Percentiles rank a stretch among this genome's conserved stretches.
Evolutionary conservation across 192 early-diverging fungal genomes (phyloP).

Genomic region (Coemansia sp.): DNA sequence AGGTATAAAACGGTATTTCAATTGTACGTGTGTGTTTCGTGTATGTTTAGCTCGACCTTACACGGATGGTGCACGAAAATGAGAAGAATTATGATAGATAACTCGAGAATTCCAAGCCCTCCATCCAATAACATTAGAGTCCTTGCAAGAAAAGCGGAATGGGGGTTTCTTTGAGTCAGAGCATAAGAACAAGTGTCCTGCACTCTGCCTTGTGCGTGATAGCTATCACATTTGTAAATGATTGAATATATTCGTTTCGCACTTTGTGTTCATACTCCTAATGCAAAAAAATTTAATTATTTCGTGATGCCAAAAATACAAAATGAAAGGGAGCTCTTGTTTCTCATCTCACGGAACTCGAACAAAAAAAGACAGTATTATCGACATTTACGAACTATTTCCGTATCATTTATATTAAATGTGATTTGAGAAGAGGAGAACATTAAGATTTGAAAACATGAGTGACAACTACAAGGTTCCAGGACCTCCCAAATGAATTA

Average conservation of each 20-base stretch:
- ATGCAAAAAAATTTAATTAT: neutral
- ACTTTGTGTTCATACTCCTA: neutral
- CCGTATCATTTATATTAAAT: too few species aligned
- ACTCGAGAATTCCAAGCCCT: neutral
- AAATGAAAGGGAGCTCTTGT: too few species aligned
- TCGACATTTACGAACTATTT: neutral
- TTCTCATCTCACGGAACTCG: neutral
- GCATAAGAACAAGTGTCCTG: too few species aligned
- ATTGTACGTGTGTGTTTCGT: slow-evolving; percentile 1
- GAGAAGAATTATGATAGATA: neutral
- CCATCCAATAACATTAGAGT: too few species aligned
- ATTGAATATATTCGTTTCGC: neutral
- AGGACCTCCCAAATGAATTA: too few species aligned
- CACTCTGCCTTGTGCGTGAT: neutral
- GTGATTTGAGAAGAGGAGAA: too few species aligned
- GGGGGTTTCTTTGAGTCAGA: too few species aligned
- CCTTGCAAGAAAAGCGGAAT: too few species aligned
- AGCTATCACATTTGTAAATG: neutral
- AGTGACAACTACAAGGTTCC: too few species aligned
- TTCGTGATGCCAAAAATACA: too few species aligned
- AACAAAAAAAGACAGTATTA: neutral
- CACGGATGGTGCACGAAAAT: neutral
- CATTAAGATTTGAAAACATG: too few species aligned
- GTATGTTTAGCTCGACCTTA: neutral
- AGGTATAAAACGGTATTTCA: neutral